Base-by-base conservation (phyloP, 768 basidiomycete genomes). In the Podaxis sp. region DNA sequence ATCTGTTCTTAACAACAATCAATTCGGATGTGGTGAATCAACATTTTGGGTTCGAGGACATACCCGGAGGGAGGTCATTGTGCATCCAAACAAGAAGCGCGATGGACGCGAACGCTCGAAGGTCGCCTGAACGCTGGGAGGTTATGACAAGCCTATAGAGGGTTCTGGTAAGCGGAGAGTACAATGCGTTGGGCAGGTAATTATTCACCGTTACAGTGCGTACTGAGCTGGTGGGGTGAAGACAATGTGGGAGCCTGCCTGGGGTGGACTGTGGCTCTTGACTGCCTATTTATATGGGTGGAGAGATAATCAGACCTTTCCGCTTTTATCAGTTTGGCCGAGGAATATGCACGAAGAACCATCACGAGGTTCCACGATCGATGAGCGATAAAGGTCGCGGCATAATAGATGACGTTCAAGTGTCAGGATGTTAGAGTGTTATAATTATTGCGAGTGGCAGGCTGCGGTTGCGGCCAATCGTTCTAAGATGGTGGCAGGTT, bases 1-100 rank as follows among this genome's bases (percentile, higher is more conserved):
- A 64, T 67, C 66, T 73, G 69, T 67, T 59, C 64, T 62, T 48
- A 13, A 13, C 11, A 27, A 13, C 11, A 21, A 5, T 25, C 5
- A 23, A 42, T 42, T 48, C 42, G 16, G 42, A 18, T 16, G 18
- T 4, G 42, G 6, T n/a, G 42, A 27, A 11, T 11, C 28, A 32
- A 27, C 25, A 23, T 48, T 48, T 48, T 48, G 47, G 5, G 40
- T 38, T 10, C 28, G 14, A 55, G 21, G 10, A 67, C 72, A 51
- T 68, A 77, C 85, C 84, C 79, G 70, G 72, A 73, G 74, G 72
- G 87, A 88, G 75, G 78, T 75, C 75, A 72, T 70, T 84, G 75
- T 72, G 73, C 84, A 83, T 72, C 83, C 82, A 76, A 70, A 76
- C 78, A 81, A 81, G 79, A 88, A 87, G 84, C 87, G 86, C 85